These are phyloP conservation scores for Kuraishia molischiana DNA, from an alignment of 805 yeast genomes.

Conservation along the genomic window DNA sequence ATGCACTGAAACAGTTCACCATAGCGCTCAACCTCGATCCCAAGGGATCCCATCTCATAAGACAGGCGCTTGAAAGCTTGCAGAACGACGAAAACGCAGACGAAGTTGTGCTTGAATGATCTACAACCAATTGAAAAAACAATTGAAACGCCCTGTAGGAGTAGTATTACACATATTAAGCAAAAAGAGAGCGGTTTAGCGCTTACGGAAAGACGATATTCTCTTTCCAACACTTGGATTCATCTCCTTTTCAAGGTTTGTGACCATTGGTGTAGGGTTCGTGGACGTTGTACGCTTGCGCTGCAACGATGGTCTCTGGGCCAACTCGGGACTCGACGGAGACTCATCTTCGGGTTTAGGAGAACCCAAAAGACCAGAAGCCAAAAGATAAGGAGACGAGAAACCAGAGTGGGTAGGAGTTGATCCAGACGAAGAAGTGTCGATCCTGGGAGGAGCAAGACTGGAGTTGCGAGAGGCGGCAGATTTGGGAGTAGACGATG, in stretches of 20 bases:
- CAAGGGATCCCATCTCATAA: slow-evolving; percentile 76
- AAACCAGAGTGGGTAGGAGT: slow-evolving; percentile 47
- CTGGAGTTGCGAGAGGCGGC: not conserved
- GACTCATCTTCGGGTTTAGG: not conserved
- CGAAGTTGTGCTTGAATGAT: slow-evolving; percentile 2
- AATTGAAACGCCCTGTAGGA: not conserved
- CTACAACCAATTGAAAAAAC: not conserved
- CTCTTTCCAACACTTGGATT: not conserved
- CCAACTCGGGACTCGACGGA: not conserved
- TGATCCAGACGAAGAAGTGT: slow-evolving; percentile 32
- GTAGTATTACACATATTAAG: no score
- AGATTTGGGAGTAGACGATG: slow-evolving; percentile 3
- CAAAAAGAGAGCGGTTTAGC: not conserved
- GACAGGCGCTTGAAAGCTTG: slow-evolving; percentile 67
- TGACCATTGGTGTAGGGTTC: slow-evolving; percentile 9
- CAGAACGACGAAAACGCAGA: slow-evolving; percentile 5
- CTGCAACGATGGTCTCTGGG: slow-evolving; percentile 1
- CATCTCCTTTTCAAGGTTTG: slow-evolving; percentile 6
- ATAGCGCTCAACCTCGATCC: slow-evolving; percentile 88
- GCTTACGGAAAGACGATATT: slow-evolving; percentile 1
- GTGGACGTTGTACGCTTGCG: slow-evolving; percentile 7
- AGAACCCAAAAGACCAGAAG: slow-evolving; percentile 38
- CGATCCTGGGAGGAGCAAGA: slow-evolving; percentile 16
- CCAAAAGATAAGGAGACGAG: slow-evolving; percentile 59
- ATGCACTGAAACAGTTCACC: slow-evolving; percentile 80